Evolutionary conservation across 768 basidiomycete species (phyloP).

Genomic region (Macrolepiota albuminosa): DNA sequence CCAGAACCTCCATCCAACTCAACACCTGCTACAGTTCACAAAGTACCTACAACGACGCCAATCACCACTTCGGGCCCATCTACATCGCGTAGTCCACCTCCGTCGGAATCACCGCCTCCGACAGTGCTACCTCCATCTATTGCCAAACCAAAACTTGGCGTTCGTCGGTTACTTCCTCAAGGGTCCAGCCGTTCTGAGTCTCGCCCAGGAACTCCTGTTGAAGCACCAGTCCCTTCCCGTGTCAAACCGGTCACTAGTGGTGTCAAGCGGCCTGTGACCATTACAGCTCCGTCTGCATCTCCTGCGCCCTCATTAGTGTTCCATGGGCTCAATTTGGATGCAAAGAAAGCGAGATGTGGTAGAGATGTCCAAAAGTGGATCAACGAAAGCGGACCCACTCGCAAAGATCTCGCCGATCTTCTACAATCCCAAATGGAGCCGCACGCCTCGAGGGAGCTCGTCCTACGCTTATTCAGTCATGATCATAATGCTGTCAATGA

Average conservation of each 20-base stretch:
- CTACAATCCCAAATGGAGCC: constrained; percentile 92
- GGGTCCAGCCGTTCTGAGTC: constrained; percentile 52
- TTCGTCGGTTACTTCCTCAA: constrained; percentile 69
- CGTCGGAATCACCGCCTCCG: constrained; percentile 36
- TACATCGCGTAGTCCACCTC: constrained; percentile 34
- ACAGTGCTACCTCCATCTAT: constrained; percentile 32
- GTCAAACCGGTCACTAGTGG: constrained; percentile 31
- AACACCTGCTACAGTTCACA: not conserved
- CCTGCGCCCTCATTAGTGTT: constrained; percentile 39
- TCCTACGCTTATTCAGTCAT: constrained; percentile 82
- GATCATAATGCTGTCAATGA: constrained; percentile 96
- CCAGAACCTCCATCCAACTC: constrained; percentile 27
- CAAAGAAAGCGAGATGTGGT: constrained; percentile 59
- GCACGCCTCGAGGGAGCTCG: constrained; percentile 69
- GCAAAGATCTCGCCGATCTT: constrained; percentile 83
- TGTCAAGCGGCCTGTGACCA: constrained; percentile 38
- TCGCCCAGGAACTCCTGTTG: constrained; percentile 37
- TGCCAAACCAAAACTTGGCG: constrained; percentile 49
- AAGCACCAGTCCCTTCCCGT: constrained; percentile 27
- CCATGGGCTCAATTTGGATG: constrained; percentile 49
- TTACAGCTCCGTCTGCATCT: constrained; percentile 27
- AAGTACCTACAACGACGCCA: constrained; percentile 15
- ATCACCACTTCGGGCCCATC: constrained; percentile 24
- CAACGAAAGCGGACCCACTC: constrained; percentile 77
- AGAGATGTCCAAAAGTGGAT: constrained; percentile 84